Evolutionary conservation across 2,329 filamentous ascomycete genomes (phyloP), one percentile per base, ranked within the genome.

Genomic region (Thielaviopsis musarum): DNA sequence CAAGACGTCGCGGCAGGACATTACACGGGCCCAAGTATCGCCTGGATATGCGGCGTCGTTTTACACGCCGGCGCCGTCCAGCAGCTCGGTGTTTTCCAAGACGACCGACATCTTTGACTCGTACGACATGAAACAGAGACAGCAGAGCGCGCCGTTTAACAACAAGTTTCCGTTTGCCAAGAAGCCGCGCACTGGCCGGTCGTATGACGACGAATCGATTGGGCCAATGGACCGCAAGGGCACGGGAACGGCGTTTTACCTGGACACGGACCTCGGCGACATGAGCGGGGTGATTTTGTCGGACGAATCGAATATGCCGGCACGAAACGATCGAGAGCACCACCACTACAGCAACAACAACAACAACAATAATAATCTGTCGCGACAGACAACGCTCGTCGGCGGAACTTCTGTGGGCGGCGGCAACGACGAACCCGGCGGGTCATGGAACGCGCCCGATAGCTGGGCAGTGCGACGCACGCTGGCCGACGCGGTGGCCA

Each of bases 371-470:
- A 45, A 15, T 7, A 45, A n/a, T 5, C 13, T 45, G 5, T n/a
- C 38, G 5, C 38, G 38, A 45, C 38, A 45, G 38, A 45, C 38
- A 3, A n/a, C 38, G 38, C 38, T 45, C 5, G 38, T 45, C 17
- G 17, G 38, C 4, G 1, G 3, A 24, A 19, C 49, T 9, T 34
- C 30, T 34, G 10, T 34, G 5, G 9, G 9, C 10, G 30, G 30
- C 30, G 10, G 30, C 30, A 34, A 34, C 30, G 58, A 60, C n/a
- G 69, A 70, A 1, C 72, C 72, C 2, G 75, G 75, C 59, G 83
- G 84, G 1, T 81, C 82, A 3, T 98, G 91, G 91, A 88, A 94
- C 69, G 91, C 91, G 3, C 91, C 93, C 1, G 91, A 97, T 70
- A 96, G 91, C 69, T 98, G 93, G 93, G 90, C 88, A 56, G 91